Evolutionary conservation across 2,329 filamentous ascomycete genomes (phyloP), one percentile per base, ranked within the genome.

Genomic region (Claviceps sp.): DNA sequence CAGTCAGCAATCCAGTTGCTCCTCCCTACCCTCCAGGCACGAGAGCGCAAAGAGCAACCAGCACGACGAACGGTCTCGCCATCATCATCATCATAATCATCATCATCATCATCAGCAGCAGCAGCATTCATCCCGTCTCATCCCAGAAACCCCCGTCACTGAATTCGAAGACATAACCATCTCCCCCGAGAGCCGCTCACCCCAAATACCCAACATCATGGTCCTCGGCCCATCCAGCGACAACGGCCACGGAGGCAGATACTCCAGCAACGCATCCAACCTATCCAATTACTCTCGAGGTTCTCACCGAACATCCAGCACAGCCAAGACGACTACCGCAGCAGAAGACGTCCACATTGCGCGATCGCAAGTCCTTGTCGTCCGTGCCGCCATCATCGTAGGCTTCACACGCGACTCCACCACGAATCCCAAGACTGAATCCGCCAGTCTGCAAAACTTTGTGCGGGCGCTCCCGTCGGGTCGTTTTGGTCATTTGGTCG

Each of bases 91-190:
- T 20, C 20, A n/a, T n/a, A n/a, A n/a, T n/a, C n/a, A n/a, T n/a
- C 76, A 73, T 50, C 9, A 20, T 2, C 20, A 20, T 20, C 20
- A 20, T 20, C 20, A n/a, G n/a, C n/a, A n/a, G n/a, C n/a, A n/a
- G n/a, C n/a, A n/a, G n/a, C n/a, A 34, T 34, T 34, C 29, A 34
- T 65, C 68, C 17, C 68, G 66, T 2, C 68, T 70, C 2, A 77
- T 83, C 4, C 90, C 90, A 1, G 91, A 97, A 68, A 97, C 90
- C 0, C 90, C 90, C 0, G 91, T 91, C 0, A 97, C 90, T 4
- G 89, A 96, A 58, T 96, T 96, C 60, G 91, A 96, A 65, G 90
- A 97, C 62, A 88, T 85, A 0, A 83, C 87, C 4, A 79, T 88
- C 44, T 94, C 89, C 0, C 85, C 86, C 0, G 87, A 91, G 52